phyloP scores from a whole-genome alignment of 2,329 filamentous ascomycete genomes.

The Cercospora nicotianae region DNA sequence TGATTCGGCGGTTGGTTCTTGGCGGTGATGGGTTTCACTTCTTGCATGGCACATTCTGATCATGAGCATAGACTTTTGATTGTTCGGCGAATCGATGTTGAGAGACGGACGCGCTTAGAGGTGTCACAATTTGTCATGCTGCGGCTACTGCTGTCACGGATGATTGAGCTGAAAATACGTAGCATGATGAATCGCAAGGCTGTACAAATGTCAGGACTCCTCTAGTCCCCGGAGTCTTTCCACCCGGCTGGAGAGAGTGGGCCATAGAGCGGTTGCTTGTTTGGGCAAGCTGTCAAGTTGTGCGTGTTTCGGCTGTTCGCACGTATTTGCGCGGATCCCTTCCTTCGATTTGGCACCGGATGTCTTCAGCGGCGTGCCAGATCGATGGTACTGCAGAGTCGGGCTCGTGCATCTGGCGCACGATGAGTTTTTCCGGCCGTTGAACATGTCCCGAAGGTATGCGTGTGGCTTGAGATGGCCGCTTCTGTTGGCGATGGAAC shows the following conservation, averaged over 20 bases:
- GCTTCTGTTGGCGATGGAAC: too few relatives aligned
- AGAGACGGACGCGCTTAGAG: not conserved
- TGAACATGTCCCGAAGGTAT: not conserved
- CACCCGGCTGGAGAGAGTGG: not conserved
- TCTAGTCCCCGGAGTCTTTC: not conserved
- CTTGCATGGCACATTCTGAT: not conserved
- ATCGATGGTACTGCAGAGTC: not conserved
- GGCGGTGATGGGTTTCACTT: not conserved
- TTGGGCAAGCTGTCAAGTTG: not conserved
- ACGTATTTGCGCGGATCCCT: not conserved
- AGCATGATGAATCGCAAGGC: not conserved
- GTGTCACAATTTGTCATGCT: not conserved
- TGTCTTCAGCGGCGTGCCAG: not conserved
- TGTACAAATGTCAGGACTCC: not conserved
- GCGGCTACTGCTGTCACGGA: not conserved
- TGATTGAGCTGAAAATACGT: not conserved
- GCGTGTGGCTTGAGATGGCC: not conserved
- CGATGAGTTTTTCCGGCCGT: not conserved
- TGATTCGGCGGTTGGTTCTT: not conserved
- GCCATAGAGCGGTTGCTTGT: not conserved
- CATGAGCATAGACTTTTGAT: not conserved
- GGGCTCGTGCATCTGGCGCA: not conserved
- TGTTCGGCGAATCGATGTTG: not conserved
- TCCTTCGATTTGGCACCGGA: not conserved
- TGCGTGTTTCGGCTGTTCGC: not conserved